phyloP scores from a whole-genome alignment of 2,329 filamentous ascomycete genomes.

The Grosmannia serpens region DNA sequence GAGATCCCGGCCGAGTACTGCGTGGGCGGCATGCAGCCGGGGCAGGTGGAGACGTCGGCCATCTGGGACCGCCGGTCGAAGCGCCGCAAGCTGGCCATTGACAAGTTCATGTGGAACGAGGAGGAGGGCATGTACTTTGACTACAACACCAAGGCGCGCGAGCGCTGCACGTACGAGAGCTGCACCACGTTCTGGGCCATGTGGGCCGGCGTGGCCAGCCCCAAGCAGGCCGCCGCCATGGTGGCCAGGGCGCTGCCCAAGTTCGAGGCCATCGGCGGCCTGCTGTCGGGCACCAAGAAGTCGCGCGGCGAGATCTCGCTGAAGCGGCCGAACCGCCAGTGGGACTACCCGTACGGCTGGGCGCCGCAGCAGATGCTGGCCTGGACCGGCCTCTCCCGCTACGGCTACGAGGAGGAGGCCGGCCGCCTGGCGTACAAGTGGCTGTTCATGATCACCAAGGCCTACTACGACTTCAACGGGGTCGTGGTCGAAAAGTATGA shows the following conservation, averaged over 20 bases:
- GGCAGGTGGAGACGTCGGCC: constrained; percentile 69
- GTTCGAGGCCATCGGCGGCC: constrained; percentile 78
- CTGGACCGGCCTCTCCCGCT: constrained; percentile 85
- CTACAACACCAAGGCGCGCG: constrained; percentile 75
- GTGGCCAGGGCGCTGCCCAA: constrained; percentile 72
- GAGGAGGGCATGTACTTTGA: constrained; percentile 95
- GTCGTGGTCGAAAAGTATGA: constrained; percentile 99
- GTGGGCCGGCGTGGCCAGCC: constrained; percentile 83
- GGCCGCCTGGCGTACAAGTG: constrained; percentile 89
- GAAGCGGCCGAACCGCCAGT: constrained; percentile 85
- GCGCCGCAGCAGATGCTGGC: constrained; percentile 97
- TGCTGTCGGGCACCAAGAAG: constrained; percentile 81
- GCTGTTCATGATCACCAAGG: constrained; percentile 97
- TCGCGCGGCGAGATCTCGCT: constrained; percentile 72
- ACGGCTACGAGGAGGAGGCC: constrained; percentile 83
- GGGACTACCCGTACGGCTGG: constrained; percentile 98
- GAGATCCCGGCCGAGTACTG: constrained; percentile 76
- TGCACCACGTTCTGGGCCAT: constrained; percentile 96
- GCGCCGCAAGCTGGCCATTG: constrained; percentile 71
- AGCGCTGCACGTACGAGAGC: constrained; percentile 76
- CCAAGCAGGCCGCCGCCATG: constrained; percentile 73
- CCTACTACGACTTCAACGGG: constrained; percentile 96
- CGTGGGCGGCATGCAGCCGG: constrained; percentile 51
- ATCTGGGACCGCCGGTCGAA: constrained; percentile 84
- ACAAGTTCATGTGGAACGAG: constrained; percentile 91